Evolutionary conservation across 2,329 filamentous ascomycete genomes (phyloP).

Genomic region (Xylariaceae sp.): DNA sequence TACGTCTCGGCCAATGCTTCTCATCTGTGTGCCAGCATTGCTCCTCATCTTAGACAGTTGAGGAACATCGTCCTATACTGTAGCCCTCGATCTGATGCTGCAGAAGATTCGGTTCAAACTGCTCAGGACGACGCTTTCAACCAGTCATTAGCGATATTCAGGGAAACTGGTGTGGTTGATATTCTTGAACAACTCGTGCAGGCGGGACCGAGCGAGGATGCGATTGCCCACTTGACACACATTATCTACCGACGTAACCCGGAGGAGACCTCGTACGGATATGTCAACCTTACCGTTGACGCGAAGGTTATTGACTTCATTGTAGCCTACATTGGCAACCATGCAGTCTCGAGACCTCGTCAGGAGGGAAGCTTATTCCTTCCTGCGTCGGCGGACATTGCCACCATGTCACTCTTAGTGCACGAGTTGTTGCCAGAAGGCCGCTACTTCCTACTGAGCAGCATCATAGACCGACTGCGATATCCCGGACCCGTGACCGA

Average conservation of each 20-base stretch:
- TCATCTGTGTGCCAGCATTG: constrained; percentile 73
- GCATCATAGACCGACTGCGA: constrained; percentile 86
- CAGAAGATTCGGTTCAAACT: constrained; percentile 56
- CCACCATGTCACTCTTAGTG: constrained; percentile 69
- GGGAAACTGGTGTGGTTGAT: constrained; percentile 50
- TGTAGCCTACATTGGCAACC: constrained; percentile 73
- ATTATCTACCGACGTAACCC: constrained; percentile 58
- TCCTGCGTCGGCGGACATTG: constrained; percentile 60
- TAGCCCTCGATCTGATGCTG: constrained; percentile 60
- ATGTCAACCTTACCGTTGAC: constrained; percentile 64
- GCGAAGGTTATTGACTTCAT: constrained; percentile 70
- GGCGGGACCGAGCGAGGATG: constrained; percentile 62
- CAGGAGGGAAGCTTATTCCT: constrained; percentile 61
- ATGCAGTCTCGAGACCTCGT: constrained; percentile 58
- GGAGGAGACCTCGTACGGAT: constrained; percentile 59
- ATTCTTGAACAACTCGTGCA: constrained; percentile 56
- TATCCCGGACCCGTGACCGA: constrained; percentile 86
- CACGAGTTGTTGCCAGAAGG: constrained; percentile 70
- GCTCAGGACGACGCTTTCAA: constrained; percentile 32
- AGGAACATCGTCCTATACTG: constrained; percentile 81
- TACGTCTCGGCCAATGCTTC: constrained; percentile 86
- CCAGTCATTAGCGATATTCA: constrained; percentile 37
- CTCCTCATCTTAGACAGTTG: constrained; percentile 78
- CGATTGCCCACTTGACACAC: constrained; percentile 70
- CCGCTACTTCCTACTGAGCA: constrained; percentile 77